Evolutionary conservation across 2,329 filamentous ascomycete genomes (phyloP).

Genomic region (Penicillium sclerotigenum): DNA sequence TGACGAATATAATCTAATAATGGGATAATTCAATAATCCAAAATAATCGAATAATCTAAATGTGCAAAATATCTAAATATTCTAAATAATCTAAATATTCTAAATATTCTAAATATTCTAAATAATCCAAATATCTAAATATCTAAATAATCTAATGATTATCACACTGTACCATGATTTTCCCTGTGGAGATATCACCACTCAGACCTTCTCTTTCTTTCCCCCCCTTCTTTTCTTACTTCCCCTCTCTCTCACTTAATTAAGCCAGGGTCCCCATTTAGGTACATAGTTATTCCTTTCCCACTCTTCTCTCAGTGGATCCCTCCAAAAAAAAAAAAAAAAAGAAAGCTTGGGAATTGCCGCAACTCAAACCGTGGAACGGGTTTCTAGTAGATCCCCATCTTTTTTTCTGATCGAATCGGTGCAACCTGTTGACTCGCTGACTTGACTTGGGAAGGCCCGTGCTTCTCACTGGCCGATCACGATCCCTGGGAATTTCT

Average conservation of each 20-base stretch:
- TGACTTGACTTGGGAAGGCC: constrained; percentile 17
- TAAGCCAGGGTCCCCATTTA: neutral
- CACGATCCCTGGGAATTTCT: constrained; percentile 21
- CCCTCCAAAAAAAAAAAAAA: neutral
- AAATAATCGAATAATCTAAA: neutral
- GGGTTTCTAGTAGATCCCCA: constrained; percentile 23
- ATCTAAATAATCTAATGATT: neutral
- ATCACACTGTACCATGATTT: neutral
- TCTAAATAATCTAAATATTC: neutral
- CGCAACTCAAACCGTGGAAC: constrained; percentile 27
- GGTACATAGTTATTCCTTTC: constrained; percentile 5
- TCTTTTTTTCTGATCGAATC: constrained; percentile 23
- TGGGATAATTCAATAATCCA: neutral
- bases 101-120: too few species aligned
- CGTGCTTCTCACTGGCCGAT: constrained; percentile 23
- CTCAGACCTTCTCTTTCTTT: neutral
- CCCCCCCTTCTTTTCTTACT: neutral
- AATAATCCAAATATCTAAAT: neutral
- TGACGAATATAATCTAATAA: neutral
- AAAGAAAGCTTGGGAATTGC: constrained; percentile 29
- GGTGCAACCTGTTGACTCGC: constrained; percentile 24
- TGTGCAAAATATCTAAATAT: neutral
- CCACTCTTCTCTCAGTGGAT: constrained; percentile 9
- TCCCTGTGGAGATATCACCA: constrained; percentile 3
- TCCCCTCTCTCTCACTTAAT: neutral